Conservation (phyloP, 176 grass and related monocot genomes). For the Ampelocalamus luodianensis region DNA sequence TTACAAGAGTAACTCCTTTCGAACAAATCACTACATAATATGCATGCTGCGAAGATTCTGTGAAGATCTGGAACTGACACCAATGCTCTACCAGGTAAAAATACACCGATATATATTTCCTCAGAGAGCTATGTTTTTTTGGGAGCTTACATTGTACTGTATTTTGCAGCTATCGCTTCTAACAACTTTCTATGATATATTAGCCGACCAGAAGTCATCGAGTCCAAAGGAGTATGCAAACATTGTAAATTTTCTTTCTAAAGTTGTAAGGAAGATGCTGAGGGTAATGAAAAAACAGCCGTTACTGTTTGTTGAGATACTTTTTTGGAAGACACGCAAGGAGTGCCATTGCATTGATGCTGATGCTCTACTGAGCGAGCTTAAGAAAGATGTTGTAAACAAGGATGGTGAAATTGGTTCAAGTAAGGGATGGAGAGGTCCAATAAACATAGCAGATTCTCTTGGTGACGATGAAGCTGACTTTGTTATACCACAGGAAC, state of each 20-base stretch:
- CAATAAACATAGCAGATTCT: conserved; percentile 89
- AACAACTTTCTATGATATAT: conserved; percentile 82
- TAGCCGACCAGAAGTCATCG: conserved; percentile 76
- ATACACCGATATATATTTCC: conserved; percentile 20
- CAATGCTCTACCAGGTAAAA: conserved; percentile 97
- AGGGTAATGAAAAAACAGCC: conserved; percentile 82
- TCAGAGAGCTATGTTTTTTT: conserved; percentile 22
- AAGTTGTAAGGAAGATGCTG: conserved; percentile 89
- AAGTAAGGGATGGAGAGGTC: conserved; percentile 46
- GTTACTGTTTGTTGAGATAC: conserved; percentile 86
- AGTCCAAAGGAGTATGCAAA: conserved; percentile 69
- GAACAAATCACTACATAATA: conserved; percentile 94
- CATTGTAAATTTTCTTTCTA: conserved; percentile 90
- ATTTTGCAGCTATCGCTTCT: conserved; percentile 85
- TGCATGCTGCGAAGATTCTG: conserved; percentile 92
- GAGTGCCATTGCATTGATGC: conserved; percentile 89
- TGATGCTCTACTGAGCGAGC: conserved; percentile 63
- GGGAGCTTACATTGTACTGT: conserved; percentile 31
- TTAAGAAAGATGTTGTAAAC: conserved; percentile 60
- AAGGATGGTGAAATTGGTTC: conserved; percentile 50
- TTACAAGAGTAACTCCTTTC: conserved; percentile 84
- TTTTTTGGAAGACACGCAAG: conserved; percentile 95
- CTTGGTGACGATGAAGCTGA: conserved; percentile 97
- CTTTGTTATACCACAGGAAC: conserved; percentile 61
- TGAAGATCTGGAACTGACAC: conserved; percentile 83